phyloP scores from a whole-genome alignment of 169 alveolate species.

The Cryptosporidium canis region DNA sequence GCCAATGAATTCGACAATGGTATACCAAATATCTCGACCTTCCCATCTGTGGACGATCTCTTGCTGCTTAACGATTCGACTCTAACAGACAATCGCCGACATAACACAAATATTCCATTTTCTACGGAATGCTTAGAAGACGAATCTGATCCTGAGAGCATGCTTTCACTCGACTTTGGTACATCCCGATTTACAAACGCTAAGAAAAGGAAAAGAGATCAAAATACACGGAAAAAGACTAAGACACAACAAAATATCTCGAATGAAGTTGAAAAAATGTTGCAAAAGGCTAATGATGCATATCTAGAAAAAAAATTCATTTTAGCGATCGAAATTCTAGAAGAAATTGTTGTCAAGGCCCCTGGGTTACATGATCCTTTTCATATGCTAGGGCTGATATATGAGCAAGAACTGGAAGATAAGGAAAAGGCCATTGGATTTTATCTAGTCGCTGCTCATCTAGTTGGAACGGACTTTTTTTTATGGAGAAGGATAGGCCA shows the following conservation, averaged over 20 bases:
- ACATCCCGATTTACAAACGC: not conserved
- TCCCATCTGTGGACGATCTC: not conserved
- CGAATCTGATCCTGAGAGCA: constrained; percentile 26
- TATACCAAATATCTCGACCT: not conserved
- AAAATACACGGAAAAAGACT: not conserved
- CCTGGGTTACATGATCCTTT: constrained; percentile 90
- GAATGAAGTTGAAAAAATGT: constrained; percentile 75
- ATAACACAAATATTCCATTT: not conserved
- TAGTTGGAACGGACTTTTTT: constrained; percentile 82
- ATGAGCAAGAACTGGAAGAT: constrained; percentile 85
- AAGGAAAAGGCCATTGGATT: constrained; percentile 85
- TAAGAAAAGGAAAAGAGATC: constrained; percentile 25
- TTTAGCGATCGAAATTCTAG: constrained; percentile 76
- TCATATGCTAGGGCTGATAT: constrained; percentile 88
- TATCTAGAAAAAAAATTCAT: constrained; percentile 77
- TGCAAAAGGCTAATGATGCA: constrained; percentile 79
- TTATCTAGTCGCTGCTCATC: constrained; percentile 89
- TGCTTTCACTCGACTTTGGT: constrained; percentile 18
- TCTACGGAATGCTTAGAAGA: constrained; percentile 2
- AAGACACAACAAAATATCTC: constrained; percentile 5
- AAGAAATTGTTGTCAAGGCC: constrained; percentile 84
- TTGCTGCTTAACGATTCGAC: not conserved
- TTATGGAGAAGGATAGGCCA: constrained; percentile 87
- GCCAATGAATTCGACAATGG: not conserved
- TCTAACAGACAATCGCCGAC: not conserved